Conservation (phyloP, 352 stramenopile species). For the Aphanomyces astaci region DNA sequence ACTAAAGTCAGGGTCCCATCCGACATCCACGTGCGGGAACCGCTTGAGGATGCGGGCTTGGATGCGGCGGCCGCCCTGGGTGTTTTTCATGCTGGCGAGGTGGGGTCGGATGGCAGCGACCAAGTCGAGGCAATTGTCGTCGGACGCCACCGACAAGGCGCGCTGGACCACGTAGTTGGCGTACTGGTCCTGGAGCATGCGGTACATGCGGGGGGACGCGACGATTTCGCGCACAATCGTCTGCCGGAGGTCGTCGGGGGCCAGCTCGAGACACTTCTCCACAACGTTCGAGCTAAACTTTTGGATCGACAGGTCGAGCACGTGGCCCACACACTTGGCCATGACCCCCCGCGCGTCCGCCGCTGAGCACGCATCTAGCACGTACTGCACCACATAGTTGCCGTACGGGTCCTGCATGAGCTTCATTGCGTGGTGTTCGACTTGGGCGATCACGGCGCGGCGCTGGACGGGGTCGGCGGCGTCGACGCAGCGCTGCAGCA, state of each 20-base stretch:
- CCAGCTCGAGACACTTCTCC: slow-evolving; percentile 97
- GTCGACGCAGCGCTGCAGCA: slow-evolving; percentile 95
- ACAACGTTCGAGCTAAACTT: slow-evolving; percentile 99
- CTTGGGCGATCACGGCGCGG: slow-evolving; percentile 84
- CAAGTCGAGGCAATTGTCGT: slow-evolving; percentile 90
- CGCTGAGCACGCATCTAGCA: slow-evolving; percentile 78
- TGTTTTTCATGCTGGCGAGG: slow-evolving; percentile 91
- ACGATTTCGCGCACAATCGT: slow-evolving; percentile 75
- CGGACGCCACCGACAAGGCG: slow-evolving; percentile 90
- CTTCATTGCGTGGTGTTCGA: slow-evolving; percentile 95
- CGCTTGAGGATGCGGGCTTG: slow-evolving; percentile 94
- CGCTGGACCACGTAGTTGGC: slow-evolving; percentile 99
- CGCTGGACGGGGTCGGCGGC: slow-evolving; percentile 84
- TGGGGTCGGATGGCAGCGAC: slow-evolving; percentile 96
- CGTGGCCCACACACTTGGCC: slow-evolving; percentile 81
- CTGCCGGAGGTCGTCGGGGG: slow-evolving; percentile 59
- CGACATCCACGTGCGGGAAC: slow-evolving; percentile 93
- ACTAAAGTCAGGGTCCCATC: slow-evolving; percentile 30
- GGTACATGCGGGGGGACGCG: slow-evolving; percentile 76
- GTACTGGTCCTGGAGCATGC: slow-evolving; percentile 96
- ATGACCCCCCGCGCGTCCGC: slow-evolving; percentile 79
- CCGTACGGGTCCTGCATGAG: slow-evolving; percentile 90
- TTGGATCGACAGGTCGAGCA: slow-evolving; percentile 94
- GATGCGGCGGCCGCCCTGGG: slow-evolving; percentile 89
- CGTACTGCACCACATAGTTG: slow-evolving; percentile 91